Conservation (phyloP, 768 basidiomycete genomes). For the Phanerochaete carnosa region DNA sequence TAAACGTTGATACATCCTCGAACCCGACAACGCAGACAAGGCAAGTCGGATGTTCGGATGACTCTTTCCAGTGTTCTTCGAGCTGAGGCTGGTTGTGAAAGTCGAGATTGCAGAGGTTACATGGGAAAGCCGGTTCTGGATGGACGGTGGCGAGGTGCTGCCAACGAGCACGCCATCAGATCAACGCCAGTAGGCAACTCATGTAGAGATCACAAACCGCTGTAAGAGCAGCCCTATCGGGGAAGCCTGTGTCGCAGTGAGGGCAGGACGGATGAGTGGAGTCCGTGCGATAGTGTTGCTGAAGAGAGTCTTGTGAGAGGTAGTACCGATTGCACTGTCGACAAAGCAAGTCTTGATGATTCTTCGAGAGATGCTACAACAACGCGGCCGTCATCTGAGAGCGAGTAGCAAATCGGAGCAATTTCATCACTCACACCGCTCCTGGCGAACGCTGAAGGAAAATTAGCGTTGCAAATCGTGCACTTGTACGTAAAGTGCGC, state of each 20-base stretch:
- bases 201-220: neutral
- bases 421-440: conserved; percentile 5
- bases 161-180: too few species aligned
- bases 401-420: neutral
- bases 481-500: neutral
- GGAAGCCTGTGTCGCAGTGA: conserved; percentile 8
- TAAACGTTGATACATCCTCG: neutral
- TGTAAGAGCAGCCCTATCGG: neutral
- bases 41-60: conserved; percentile 2
- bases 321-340: conserved; percentile 14
- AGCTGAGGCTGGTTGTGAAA: neutral
- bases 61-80: conserved; percentile 6
- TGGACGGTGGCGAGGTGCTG: conserved; percentile 1
- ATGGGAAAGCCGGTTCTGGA: neutral
- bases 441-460: conserved; percentile 9
- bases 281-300: conserved; percentile 11
- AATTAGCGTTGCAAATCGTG: conserved; percentile 9
- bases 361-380: conserved; percentile 8
- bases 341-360: conserved; percentile 11
- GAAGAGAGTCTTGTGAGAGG: conserved; percentile 6
- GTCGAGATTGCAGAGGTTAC: neutral
- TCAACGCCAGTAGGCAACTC: neutral
- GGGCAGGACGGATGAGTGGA: conserved; percentile 10
- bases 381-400: neutral
- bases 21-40: conserved; percentile 8